These are phyloP conservation scores for Russula emetica DNA, from an alignment of 768 basidiomycete genomes.

Conservation along the genomic window DNA sequence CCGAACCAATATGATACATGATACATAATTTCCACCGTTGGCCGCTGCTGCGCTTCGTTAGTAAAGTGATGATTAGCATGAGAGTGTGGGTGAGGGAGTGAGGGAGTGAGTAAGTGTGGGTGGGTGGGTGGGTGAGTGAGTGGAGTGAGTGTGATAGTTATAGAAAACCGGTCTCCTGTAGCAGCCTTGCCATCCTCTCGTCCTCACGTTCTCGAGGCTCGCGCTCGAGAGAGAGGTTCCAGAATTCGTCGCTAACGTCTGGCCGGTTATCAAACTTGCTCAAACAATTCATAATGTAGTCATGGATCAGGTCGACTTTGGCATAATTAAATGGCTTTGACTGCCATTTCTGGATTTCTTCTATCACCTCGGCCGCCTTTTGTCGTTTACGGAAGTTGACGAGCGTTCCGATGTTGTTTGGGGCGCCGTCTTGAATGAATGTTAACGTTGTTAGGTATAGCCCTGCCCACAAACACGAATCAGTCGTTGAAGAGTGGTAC, in stretches of 20 bases:
- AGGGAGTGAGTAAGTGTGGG: too few relatives aligned
- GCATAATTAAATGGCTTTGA: conserved; percentile 83
- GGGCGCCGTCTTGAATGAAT: conserved; percentile 97
- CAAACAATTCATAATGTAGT: conserved; percentile 76
- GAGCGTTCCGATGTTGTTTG: conserved; percentile 73
- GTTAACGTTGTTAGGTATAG: conserved; percentile 94
- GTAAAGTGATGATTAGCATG: neutral
- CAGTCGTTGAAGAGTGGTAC: neutral
- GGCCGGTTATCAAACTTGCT: conserved; percentile 62
- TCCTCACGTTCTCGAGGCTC: conserved; percentile 95
- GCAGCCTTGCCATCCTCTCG: conserved; percentile 88
- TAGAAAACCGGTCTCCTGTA: conserved; percentile 87
- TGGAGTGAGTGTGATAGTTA: conserved; percentile 32
- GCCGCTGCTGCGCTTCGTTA: neutral
- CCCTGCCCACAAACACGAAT: conserved; percentile 45
- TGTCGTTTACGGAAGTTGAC: conserved; percentile 97
- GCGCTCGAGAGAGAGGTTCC: conserved; percentile 78
- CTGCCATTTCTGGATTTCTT: conserved; percentile 96
- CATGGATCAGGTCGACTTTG: conserved; percentile 57
- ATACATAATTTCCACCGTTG: conserved; percentile 25
- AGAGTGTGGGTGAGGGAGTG: neutral
- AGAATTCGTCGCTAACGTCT: conserved; percentile 73
- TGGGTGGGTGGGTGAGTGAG: neutral
- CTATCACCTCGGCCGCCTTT: conserved; percentile 93
- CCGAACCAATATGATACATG: conserved; percentile 19